Base-by-base conservation (phyloP, 169 alveolate species). In the Babesia sp. region DNA sequence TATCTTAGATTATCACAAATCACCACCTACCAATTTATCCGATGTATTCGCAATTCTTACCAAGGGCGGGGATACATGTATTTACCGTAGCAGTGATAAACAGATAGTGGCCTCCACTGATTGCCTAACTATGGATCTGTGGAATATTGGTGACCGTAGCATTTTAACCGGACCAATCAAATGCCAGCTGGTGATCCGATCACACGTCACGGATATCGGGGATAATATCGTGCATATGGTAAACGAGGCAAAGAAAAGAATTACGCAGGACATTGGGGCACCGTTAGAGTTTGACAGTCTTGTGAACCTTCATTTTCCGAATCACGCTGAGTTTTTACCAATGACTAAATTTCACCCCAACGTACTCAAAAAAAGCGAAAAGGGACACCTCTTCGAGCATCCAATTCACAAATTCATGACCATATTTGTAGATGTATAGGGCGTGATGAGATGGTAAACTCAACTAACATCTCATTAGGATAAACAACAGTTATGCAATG, bases 41-140 rank as follows among this genome's bases (percentile, higher is more conserved):
- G 61, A 64, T 20, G 26, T 22, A 3, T 50, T 48, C 6, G 74
- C 63, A 6, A 64, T 64, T 1, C 29, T 64, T 1, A 46, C 59
- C 28, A 29, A 6, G 0, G 74, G 16, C n/a, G 33, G n/a, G 18
- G 28, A 44, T 28, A 46, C 29, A 22, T 64, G 26, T 50, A 14
- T 64, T 14, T 64, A 64, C 26, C 37, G 61, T 4, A 1, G 33
- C 18, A 50, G 74, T 42, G 50, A 64, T 37, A 20, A 28, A 6
- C 29, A 7, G 16, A 46, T 64, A 6, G 48, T 64, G n/a, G 74
- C 74, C 1, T 64, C 74, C 29, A 64, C 60, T 8, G 63, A 64
- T 46, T 4, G 1, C 1, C 29, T 18, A 4, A n/a, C 51, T 14
- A 79, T 79, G 87, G 87, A 79, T 68, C 37, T 56, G 58, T 66